These are phyloP conservation scores for Linnemannia elongata DNA, from an alignment of 192 early-diverging fungal genomes.

Conservation along the genomic window DNA sequence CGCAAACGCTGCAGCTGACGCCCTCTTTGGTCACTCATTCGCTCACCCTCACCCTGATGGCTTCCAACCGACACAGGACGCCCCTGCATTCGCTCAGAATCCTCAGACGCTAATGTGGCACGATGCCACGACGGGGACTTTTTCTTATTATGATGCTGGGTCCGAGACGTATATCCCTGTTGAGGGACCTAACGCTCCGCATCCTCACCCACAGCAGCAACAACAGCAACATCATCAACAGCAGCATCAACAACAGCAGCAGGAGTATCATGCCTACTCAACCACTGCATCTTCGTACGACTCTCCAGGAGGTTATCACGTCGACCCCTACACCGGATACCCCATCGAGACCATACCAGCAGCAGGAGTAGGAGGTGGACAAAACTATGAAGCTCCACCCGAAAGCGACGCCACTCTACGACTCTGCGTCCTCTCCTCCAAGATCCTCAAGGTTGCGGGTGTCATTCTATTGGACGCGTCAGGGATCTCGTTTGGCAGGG, in stretches of 20 bases:
- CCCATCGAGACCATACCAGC: not conserved
- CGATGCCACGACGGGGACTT: slow-evolving; percentile 61
- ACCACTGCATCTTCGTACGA: not conserved
- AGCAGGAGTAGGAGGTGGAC: not conserved
- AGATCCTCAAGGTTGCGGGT: slow-evolving; percentile 53
- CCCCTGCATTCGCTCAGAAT: slow-evolving; percentile 43
- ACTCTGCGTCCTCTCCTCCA: slow-evolving; percentile 72
- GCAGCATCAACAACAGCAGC: not conserved
- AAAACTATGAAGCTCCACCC: slow-evolving; percentile 35
- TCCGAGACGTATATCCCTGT: slow-evolving; percentile 68
- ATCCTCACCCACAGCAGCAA: not conserved
- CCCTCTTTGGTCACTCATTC: slow-evolving; percentile 20
- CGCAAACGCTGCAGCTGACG: slow-evolving; percentile 37
- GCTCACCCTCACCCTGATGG: slow-evolving; percentile 36
- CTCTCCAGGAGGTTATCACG: slow-evolving; percentile 7
- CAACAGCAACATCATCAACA: not conserved
- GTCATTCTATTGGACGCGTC: slow-evolving; percentile 68
- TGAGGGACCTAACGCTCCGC: slow-evolving; percentile 13
- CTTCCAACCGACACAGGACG: slow-evolving; percentile 32
- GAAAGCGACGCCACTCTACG: slow-evolving; percentile 62
- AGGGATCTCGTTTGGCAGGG: slow-evolving; percentile 73
- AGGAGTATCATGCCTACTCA: not conserved
- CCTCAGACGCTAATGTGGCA: slow-evolving; percentile 68
- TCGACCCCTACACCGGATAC: slow-evolving; percentile 39
- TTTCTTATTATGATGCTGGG: slow-evolving; percentile 66